These are phyloP conservation scores for Hordeum marinum DNA, from an alignment of 176 grass and related monocot species.

Conservation along the genomic window DNA sequence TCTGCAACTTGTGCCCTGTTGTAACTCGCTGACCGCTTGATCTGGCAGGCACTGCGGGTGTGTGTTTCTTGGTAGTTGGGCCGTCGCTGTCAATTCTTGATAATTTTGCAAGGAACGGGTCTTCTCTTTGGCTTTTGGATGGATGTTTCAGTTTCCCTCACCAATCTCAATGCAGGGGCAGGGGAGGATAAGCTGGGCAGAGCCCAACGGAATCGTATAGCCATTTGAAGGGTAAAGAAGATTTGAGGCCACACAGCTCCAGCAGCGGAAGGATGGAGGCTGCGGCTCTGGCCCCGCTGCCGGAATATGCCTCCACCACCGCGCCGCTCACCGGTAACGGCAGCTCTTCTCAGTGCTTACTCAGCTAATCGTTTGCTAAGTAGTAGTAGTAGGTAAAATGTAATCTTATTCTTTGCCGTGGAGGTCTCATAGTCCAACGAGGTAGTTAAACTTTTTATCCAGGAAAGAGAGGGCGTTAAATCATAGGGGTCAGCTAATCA, in stretches of 20 bases:
- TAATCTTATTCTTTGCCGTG: neutral
- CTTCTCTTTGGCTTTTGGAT: neutral
- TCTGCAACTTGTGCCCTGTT: neutral
- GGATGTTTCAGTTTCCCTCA: neutral
- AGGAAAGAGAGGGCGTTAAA: neutral
- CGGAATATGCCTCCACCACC: conserved; percentile 14
- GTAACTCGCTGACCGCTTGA: neutral
- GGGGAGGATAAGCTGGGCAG: neutral
- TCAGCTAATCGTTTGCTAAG: neutral
- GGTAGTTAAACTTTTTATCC: neutral
- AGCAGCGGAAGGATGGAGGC: conserved; percentile 27
- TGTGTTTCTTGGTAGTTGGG: neutral
- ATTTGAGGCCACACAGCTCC: conserved; percentile 23
- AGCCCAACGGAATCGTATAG: neutral
- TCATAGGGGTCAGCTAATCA: neutral
- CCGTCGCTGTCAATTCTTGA: conserved; percentile 3
- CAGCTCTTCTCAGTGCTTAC: neutral
- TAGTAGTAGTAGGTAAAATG: neutral
- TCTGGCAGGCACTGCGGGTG: neutral
- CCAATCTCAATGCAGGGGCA: conserved; percentile 32
- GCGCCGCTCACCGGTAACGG: conserved; percentile 17
- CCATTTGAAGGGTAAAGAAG: conserved; percentile 17
- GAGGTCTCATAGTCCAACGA: neutral
- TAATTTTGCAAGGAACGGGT: neutral
- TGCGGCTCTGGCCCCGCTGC: conserved; percentile 7